phyloP scores from a whole-genome alignment of 2,329 filamentous ascomycete genomes.

The Phaeophleospora eucalypticola region DNA sequence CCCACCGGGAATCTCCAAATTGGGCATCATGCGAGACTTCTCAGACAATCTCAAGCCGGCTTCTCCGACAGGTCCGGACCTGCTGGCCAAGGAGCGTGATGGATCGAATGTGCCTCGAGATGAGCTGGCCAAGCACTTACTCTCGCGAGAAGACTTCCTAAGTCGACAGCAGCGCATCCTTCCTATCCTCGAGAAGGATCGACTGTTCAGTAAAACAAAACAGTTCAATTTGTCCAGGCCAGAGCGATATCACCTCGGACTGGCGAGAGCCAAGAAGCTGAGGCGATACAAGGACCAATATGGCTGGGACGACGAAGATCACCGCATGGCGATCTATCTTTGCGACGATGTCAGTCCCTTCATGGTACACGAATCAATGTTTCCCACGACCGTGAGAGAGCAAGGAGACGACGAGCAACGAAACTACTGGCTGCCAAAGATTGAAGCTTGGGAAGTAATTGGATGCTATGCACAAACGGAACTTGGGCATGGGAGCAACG shows the following conservation, averaged over 20 bases:
- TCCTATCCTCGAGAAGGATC: constrained; percentile 43
- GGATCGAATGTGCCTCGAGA: constrained; percentile 43
- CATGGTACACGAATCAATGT: constrained; percentile 51
- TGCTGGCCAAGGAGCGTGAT: constrained; percentile 44
- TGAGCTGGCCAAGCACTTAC: constrained; percentile 45
- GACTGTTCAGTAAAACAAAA: constrained; percentile 48
- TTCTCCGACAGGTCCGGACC: constrained; percentile 42
- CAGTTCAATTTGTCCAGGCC: constrained; percentile 50
- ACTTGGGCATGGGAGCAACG: constrained; percentile 52
- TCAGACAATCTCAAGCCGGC: constrained; percentile 46
- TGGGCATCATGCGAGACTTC: constrained; percentile 44
- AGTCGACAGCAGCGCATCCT: constrained; percentile 46
- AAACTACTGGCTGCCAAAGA: constrained; percentile 48
- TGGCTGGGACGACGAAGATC: constrained; percentile 48
- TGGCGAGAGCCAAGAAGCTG: constrained; percentile 50
- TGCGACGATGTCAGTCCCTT: constrained; percentile 53
- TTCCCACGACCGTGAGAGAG: constrained; percentile 49
- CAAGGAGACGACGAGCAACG: constrained; percentile 47
- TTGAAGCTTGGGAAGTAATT: constrained; percentile 48
- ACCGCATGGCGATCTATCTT: constrained; percentile 50
- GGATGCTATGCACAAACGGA: constrained; percentile 52
- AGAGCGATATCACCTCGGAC: constrained; percentile 50
- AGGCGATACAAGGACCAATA: constrained; percentile 44
- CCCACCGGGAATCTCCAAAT: too few species aligned
- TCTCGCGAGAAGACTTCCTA: constrained; percentile 47